These are phyloP conservation scores for Leccinum boreale DNA, from an alignment of 768 basidiomycete genomes.

Conservation along the genomic window DNA sequence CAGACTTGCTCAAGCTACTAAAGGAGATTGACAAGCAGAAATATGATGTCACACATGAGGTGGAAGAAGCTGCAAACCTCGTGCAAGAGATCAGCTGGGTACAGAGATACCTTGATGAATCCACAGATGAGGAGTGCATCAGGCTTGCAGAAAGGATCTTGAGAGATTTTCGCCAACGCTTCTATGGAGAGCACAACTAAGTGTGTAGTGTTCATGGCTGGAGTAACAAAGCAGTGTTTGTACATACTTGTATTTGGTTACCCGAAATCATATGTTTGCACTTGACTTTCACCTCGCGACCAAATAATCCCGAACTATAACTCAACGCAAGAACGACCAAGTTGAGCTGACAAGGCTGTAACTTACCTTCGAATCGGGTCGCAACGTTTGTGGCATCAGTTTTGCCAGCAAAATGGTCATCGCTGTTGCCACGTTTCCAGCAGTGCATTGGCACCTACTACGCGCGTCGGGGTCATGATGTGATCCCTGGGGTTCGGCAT, in stretches of 20 bases:
- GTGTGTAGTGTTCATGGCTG: not conserved
- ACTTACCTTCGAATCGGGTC: not conserved
- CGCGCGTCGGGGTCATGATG: not conserved
- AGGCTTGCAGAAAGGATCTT: slow-evolving; percentile 14
- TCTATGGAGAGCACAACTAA: not conserved
- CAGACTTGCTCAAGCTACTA: slow-evolving; percentile 18
- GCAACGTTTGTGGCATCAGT: not conserved
- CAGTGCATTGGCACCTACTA: not conserved
- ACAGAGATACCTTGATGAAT: not conserved
- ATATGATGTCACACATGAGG: slow-evolving; percentile 15
- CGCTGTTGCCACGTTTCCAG: not conserved
- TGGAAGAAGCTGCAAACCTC: slow-evolving; percentile 13
- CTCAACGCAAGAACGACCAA: not conserved
- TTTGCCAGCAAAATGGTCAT: not conserved
- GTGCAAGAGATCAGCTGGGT: slow-evolving; percentile 2
- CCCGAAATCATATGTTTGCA: not conserved
- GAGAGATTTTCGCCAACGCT: slow-evolving; percentile 25
- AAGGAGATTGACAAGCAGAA: slow-evolving; percentile 21
- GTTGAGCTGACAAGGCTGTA: not conserved
- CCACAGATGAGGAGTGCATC: slow-evolving; percentile 6
- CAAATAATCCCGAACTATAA: not conserved
- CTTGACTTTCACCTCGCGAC: not conserved
- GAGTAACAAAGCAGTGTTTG: not conserved
- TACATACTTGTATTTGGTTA: slow-evolving; percentile 1
- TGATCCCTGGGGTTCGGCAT: not conserved